Conservation (phyloP, 176 grass and related monocot species). For the Saccharum officinarum region DNA sequence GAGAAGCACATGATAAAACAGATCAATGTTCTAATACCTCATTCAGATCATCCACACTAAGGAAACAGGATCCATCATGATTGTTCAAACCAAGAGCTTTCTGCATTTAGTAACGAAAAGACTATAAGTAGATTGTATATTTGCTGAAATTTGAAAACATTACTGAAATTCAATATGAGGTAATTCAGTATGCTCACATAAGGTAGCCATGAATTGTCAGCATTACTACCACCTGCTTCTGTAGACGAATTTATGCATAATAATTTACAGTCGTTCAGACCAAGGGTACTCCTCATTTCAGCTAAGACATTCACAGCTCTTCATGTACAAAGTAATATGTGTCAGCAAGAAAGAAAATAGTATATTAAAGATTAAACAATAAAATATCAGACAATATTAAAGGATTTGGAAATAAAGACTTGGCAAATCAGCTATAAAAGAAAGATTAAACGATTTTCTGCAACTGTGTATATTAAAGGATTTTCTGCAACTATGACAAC, state of each 20-base stretch:
- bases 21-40: constrained; percentile 56
- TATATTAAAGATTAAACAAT: background rate
- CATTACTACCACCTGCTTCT: constrained; percentile 43
- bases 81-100: constrained; percentile 63
- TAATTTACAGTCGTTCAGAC: constrained; percentile 85
- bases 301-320: constrained; percentile 76
- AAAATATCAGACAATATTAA: background rate
- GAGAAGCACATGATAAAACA: constrained; percentile 32
- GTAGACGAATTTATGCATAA: constrained; percentile 88
- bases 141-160: constrained; percentile 2
- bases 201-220: constrained; percentile 79
- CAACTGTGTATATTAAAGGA: background rate
- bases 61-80: constrained; percentile 51
- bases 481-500: constrained; percentile 6
- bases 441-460: background rate
- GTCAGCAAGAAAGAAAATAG: constrained; percentile 24
- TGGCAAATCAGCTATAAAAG: background rate
- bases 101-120: constrained; percentile 49
- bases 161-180: constrained; percentile 23
- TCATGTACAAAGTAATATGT: constrained; percentile 29
- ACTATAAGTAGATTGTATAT: constrained; percentile 47
- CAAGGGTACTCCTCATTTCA: constrained; percentile 87
- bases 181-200: constrained; percentile 72
- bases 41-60: constrained; percentile 86
- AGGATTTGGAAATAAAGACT: background rate